Conservation (phyloP, 805 yeast species). For the Kluyveromyces aestuarii region DNA sequence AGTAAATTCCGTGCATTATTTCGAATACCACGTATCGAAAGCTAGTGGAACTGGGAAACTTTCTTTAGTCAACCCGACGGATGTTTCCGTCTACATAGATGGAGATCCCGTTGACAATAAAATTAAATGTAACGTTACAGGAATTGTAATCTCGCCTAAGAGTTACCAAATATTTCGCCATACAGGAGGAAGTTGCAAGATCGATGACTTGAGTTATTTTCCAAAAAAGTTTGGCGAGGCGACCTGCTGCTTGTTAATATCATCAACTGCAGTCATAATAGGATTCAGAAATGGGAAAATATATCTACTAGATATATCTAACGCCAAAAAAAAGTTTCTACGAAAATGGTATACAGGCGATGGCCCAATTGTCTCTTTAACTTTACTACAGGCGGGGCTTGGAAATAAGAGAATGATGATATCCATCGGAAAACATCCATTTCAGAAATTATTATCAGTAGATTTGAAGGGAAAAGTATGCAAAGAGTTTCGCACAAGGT, state of each 20-base stretch:
- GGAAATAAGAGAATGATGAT: neutral
- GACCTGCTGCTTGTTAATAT: neutral
- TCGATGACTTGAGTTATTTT: neutral
- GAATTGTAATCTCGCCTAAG: neutral
- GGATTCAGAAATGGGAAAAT: conserved; percentile 2
- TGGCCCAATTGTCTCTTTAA: neutral
- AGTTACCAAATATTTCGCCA: neutral
- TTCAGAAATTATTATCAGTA: neutral
- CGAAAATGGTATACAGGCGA: neutral
- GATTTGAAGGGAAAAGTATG: neutral
- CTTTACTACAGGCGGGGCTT: neutral
- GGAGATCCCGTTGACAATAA: neutral
- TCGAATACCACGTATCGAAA: neutral
- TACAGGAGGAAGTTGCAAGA: neutral
- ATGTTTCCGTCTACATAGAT: neutral
- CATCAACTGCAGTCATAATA: neutral
- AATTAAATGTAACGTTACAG: neutral
- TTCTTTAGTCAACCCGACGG: neutral
- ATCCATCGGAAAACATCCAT: conserved; percentile 1
- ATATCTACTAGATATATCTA: neutral
- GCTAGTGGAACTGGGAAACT: neutral
- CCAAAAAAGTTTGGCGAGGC: conserved; percentile 1
- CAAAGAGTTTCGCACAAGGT: neutral
- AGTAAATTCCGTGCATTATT: neutral
- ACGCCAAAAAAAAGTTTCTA: neutral